A percentile compares a stretch with the other conserved stretches of the same genome.
phyloP scores from a whole-genome alignment of 768 basidiomycete species.

The Suillus hirtellus region DNA sequence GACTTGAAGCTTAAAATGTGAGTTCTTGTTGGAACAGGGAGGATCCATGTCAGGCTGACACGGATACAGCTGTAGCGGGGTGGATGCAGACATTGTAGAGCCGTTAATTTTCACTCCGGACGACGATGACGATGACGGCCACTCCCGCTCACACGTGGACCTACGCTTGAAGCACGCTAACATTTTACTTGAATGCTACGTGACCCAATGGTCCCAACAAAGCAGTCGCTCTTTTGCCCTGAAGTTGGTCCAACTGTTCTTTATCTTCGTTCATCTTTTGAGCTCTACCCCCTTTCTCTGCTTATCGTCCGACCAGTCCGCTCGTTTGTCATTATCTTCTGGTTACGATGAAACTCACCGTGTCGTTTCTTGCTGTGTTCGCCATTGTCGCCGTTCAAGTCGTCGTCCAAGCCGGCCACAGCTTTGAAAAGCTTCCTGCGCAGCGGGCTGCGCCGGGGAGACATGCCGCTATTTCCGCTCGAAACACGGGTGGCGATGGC shows the following conservation, averaged over 20 bases:
- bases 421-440: slow-evolving; percentile 29
- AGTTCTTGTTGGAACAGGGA: not conserved
- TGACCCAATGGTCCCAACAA: not conserved
- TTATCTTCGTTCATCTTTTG: not conserved
- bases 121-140: not conserved
- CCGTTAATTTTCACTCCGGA: not conserved
- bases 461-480: slow-evolving; percentile 31
- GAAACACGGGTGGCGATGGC: slow-evolving; percentile 16
- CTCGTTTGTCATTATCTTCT: slow-evolving; percentile 19
- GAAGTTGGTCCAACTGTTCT: not conserved
- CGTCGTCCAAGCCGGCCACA: slow-evolving; percentile 33
- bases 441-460: slow-evolving; percentile 30
- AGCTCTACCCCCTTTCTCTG: not conserved
- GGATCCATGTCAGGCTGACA: not conserved
- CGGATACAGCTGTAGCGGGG: not conserved
- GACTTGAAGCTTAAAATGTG: not conserved
- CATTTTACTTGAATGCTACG: not conserved
- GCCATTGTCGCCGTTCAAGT: slow-evolving; percentile 22
- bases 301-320: slow-evolving; percentile 16
- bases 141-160: not conserved
- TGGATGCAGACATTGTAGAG: not conserved
- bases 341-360: slow-evolving; percentile 44
- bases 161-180: not conserved
- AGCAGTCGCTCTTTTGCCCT: not conserved
- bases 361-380: slow-evolving; percentile 41